Evolutionary conservation across 106 monocot species (phyloP), one percentile per base, ranked within the genome.

Genomic region (Apostasia shenzhenica): DNA sequence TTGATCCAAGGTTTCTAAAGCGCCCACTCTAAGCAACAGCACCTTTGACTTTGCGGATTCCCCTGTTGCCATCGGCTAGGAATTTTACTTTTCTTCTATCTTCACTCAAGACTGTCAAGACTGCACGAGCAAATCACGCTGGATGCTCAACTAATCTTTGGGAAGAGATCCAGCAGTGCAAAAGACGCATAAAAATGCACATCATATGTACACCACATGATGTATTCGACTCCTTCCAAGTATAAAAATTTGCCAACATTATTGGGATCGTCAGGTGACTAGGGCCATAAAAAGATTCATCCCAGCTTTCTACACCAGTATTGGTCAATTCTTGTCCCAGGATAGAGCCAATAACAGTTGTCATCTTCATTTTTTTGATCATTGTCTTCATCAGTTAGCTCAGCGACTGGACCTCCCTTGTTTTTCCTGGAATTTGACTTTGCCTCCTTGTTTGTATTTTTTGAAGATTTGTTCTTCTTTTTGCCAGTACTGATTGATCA

Each of bases 151-250:
- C 75, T 99, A 11, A 99, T 93, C 73, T 93, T 87, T 5, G 99
- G 99, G 57, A 99, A 99, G 8, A 99, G 83, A 65, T 89, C 86
- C 8, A 99, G 78, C 48, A 99, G 92, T 48, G 99, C 93, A 73
- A 99, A 93, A 59, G 99, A 99, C 47, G 99, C 93, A 70, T 99
- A 99, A 67, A 99, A 99, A 68, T 99, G 99, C 39, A 99, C 99
- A 75, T 99, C 99, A 72, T 99, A 99, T n/a, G 93, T 99, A 58
- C 72, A 71, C 99, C 99, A 99, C 99, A 99, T 99, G 59, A 90
- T 87, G 70, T 99, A 99, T 67, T 99, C 99, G 41, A 88, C 73
- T 49, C 99, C 99, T 80, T 99, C 99, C 71, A 99, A 71, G 66
- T 99, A 99, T 63, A 99, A 73, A 60, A 99, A 99, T 70, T 61